Conservation (phyloP, 106 monocot genomes). For the Ottelia alismoides region DNA sequence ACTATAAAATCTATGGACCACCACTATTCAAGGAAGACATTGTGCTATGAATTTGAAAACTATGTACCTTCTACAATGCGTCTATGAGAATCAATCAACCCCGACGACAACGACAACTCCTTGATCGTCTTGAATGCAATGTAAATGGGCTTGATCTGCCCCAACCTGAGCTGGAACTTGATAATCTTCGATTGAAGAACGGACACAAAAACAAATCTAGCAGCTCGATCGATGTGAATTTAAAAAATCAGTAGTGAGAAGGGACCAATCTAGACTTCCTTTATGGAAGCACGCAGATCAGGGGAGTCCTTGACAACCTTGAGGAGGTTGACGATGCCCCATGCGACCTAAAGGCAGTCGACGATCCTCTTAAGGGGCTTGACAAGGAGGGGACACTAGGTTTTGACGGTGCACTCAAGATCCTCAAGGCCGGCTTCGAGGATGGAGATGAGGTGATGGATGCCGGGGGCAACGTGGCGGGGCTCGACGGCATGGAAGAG, state of each 20-base stretch:
- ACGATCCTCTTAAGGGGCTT: constrained; percentile 83
- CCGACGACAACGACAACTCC: constrained; percentile 51
- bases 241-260: neutral
- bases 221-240: neutral
- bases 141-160: constrained; percentile 91
- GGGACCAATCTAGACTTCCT: constrained; percentile 72
- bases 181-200: constrained; percentile 77
- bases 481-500: constrained; percentile 69
- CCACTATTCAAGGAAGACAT: no score
- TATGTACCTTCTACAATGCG: constrained; percentile 94
- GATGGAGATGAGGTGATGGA: constrained; percentile 44
- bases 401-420: constrained; percentile 67
- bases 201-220: neutral
- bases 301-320: constrained; percentile 84
- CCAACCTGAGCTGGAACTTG: constrained; percentile 81
- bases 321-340: constrained; percentile 90
- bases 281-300: constrained; percentile 85
- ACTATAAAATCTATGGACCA: no score
- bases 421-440: constrained; percentile 65
- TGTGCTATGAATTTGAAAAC: no score
- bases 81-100: constrained; percentile 52
- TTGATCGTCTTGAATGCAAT: constrained; percentile 83
- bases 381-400: constrained; percentile 73
- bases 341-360: constrained; percentile 69
- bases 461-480: constrained; percentile 59